Percentiles rank a stretch among this genome's conserved stretches.
These are phyloP conservation scores for Paramecium tetraurelia DNA, from an alignment of 73 alveolate genomes.

Conservation along the genomic window DNA sequence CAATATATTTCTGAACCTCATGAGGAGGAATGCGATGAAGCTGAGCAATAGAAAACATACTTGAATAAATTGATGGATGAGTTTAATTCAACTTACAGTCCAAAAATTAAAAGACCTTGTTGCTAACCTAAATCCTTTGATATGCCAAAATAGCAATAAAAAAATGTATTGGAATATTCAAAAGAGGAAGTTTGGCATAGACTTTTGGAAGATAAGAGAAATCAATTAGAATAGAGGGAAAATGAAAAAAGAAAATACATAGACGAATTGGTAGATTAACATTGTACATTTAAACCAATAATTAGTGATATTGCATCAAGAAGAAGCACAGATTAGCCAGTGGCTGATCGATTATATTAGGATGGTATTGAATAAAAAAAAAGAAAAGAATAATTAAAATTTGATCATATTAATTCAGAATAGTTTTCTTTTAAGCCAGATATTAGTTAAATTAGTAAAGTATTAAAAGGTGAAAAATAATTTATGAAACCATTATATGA, in stretches of 20 bases:
- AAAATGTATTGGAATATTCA: not conserved
- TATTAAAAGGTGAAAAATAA: conserved; percentile 45
- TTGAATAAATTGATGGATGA: conserved; percentile 14
- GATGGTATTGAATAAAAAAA: conserved; percentile 39
- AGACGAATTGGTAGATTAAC: not conserved
- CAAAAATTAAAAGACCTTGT: not conserved
- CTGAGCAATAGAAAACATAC: not conserved
- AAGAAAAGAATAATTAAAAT: conserved; percentile 45
- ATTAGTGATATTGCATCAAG: not conserved
- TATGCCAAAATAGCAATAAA: not conserved
- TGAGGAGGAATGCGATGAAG: not conserved
- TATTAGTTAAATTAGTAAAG: conserved; percentile 10
- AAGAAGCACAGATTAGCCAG: conserved; percentile 41
- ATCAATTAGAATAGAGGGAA: conserved; percentile 28
- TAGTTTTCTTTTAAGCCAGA: conserved; percentile 53
- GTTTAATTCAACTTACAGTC: conserved; percentile 12
- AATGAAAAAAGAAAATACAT: conserved; percentile 8
- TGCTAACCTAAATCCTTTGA: not conserved
- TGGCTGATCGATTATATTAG: conserved; percentile 52
- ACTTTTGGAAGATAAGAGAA: conserved; percentile 16
- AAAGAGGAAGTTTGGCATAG: conserved; percentile 49
- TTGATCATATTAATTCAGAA: conserved; percentile 45
- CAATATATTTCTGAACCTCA: conserved; percentile 20
- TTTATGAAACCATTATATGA: conserved; percentile 54
- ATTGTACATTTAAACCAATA: conserved; percentile 6